phyloP scores from a whole-genome alignment of 176 grass and related monocot species.

The Avena sativa region DNA sequence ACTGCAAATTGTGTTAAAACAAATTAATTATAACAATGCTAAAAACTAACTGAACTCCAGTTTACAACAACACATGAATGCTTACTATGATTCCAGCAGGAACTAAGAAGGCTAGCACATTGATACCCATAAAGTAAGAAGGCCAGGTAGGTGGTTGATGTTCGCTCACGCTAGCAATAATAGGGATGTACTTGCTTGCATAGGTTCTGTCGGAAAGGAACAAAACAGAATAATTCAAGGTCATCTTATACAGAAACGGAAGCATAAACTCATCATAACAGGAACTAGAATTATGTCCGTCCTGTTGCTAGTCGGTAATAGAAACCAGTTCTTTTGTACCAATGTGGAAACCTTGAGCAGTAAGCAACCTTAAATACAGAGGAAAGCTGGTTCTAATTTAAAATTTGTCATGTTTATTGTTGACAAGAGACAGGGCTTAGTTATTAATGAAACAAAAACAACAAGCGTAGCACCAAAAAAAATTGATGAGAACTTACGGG shows the following conservation, averaged over 20 bases:
- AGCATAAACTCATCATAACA: constrained; percentile 6
- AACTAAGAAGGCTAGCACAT: constrained; percentile 95
- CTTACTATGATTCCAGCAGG: constrained; percentile 99
- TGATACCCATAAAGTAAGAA: constrained; percentile 99
- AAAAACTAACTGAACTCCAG: background rate
- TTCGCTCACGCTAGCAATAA: constrained; percentile 99
- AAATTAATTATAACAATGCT: constrained; percentile 41
- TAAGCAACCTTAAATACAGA: background rate
- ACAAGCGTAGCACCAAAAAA: constrained; percentile 4
- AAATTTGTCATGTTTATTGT: constrained; percentile 16
- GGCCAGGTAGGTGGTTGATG: constrained; percentile 99
- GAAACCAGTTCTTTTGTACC: background rate
- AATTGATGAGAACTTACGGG: constrained; percentile 69
- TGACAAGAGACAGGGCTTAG: background rate
- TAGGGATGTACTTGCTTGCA: constrained; percentile 99
- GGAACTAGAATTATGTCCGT: background rate
- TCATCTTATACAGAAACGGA: constrained; percentile 35
- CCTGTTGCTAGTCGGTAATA: constrained; percentile 13
- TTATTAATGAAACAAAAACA: constrained; percentile 3
- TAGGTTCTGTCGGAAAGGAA: constrained; percentile 76
- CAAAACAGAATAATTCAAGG: constrained; percentile 14
- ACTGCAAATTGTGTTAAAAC: constrained; percentile 53
- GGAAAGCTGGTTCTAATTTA: background rate
- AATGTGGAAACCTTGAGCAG: background rate
- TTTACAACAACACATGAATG: constrained; percentile 23